Evolutionary conservation across 2,329 filamentous ascomycete species (phyloP).

Genomic region (Claviceps citrina): DNA sequence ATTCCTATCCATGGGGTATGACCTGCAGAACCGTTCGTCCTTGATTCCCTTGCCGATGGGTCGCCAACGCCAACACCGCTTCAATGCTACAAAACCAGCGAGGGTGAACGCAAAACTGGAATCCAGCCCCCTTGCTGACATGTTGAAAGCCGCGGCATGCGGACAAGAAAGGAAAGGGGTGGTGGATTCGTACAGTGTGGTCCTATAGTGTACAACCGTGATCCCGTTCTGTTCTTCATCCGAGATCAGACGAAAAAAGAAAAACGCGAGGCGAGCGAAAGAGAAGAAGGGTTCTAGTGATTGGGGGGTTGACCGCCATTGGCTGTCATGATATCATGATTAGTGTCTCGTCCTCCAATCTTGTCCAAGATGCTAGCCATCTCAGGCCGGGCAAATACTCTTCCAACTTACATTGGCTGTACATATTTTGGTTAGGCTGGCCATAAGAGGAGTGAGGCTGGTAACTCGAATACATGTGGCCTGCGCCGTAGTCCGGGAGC

Average conservation of each 20-base stretch:
- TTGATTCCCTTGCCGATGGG: neutral
- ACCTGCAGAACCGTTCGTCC: conserved; percentile 1
- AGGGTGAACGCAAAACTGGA: neutral
- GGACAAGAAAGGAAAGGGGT: neutral
- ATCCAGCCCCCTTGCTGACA: neutral
- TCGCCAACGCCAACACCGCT: conserved; percentile 2
- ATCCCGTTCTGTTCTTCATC: too few relatives aligned
- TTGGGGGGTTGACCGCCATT: conserved; percentile 7
- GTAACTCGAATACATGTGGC: conserved; percentile 42
- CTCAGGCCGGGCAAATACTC: too few relatives aligned
- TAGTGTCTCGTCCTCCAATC: too few relatives aligned
- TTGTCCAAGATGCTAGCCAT: too few relatives aligned
- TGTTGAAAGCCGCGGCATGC: neutral
- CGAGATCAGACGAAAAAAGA: too few relatives aligned
- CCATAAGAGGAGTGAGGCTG: conserved; percentile 44
- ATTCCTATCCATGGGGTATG: conserved; percentile 1
- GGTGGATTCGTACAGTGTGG: conserved; percentile 3
- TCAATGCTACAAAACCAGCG: neutral
- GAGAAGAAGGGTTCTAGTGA: neutral
- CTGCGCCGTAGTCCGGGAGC: conserved; percentile 38
- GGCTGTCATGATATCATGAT: too few relatives aligned
- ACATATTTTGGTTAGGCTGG: conserved; percentile 41
- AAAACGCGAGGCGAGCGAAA: neutral
- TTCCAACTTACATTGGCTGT: conserved; percentile 42
- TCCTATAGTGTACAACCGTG: conserved; percentile 2